A percentile compares a stretch with the other conserved stretches of the same genome.
Evolutionary conservation across 2,329 filamentous ascomycete species (phyloP).

Genomic region (Aspergillus sergii): DNA sequence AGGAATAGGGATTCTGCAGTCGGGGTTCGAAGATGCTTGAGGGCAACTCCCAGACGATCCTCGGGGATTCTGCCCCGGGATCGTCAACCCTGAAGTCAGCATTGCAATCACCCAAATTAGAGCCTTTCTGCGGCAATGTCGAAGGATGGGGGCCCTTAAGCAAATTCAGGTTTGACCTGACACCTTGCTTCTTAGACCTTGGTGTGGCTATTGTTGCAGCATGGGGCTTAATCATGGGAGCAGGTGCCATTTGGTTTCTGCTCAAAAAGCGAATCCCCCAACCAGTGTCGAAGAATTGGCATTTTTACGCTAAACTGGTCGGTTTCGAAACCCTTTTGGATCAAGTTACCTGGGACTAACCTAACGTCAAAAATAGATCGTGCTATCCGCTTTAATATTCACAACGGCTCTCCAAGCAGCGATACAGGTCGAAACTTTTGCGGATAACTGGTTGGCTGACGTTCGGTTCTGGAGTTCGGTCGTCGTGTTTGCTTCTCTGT

Average conservation of each 20-base stretch:
- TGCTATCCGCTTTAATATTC: constrained; percentile 69
- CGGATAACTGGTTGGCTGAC: constrained; percentile 72
- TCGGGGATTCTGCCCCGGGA: constrained; percentile 33
- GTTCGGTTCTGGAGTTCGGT: constrained; percentile 84
- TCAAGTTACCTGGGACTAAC: constrained; percentile 5
- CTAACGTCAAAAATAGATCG: constrained; percentile 43
- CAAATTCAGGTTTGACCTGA: constrained; percentile 86
- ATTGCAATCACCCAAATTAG: constrained; percentile 40
- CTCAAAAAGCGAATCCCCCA: constrained; percentile 68
- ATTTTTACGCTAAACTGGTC: constrained; percentile 92
- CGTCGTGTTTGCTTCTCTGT: constrained; percentile 70
- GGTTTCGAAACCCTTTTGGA: constrained; percentile 26
- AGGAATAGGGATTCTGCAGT: constrained; percentile 27
- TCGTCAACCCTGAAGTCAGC: constrained; percentile 28
- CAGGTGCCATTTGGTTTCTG: constrained; percentile 78
- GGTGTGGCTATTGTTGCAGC: constrained; percentile 77
- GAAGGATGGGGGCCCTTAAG: constrained; percentile 97
- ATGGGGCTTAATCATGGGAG: constrained; percentile 78
- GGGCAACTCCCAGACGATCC: constrained; percentile 37
- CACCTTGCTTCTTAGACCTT: constrained; percentile 94
- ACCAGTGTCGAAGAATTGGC: constrained; percentile 78
- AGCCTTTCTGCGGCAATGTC: constrained; percentile 81
- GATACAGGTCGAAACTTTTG: constrained; percentile 73
- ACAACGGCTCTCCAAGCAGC: constrained; percentile 72
- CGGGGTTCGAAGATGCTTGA: constrained; percentile 37